phyloP scores from a whole-genome alignment of 805 yeast genomes.

The Maudiozyma bulderi region DNA sequence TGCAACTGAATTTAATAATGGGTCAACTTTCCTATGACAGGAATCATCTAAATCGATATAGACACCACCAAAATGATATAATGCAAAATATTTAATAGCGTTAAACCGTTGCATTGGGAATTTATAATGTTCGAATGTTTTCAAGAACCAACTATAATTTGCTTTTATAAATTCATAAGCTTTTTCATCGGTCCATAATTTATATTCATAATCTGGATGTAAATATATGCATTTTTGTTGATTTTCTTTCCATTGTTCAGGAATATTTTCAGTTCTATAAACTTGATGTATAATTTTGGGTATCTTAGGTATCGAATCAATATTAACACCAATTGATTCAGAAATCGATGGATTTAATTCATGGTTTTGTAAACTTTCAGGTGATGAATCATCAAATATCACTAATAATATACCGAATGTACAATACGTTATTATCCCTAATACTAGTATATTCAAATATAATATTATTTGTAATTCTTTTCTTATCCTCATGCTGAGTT shows the following conservation, averaged over 20 bases:
- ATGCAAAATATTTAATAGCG: constrained; percentile 77
- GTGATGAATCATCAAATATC: constrained; percentile 59
- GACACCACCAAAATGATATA: constrained; percentile 79
- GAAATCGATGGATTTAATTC: constrained; percentile 45
- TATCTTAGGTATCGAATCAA: constrained; percentile 36
- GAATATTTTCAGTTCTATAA: constrained; percentile 68
- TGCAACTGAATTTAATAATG: constrained; percentile 71
- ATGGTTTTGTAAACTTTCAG: constrained; percentile 50
- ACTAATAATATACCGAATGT: constrained; percentile 66
- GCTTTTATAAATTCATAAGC: constrained; percentile 68
- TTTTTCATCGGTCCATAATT: constrained; percentile 83
- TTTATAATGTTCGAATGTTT: constrained; percentile 65
- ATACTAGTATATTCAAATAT: constrained; percentile 47
- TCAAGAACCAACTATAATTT: constrained; percentile 78
- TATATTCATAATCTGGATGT: constrained; percentile 83
- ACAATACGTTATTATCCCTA: constrained; percentile 47
- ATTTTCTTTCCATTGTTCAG: constrained; percentile 72
- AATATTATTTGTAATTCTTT: constrained; percentile 55
- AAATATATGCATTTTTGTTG: constrained; percentile 66
- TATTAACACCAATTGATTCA: constrained; percentile 13
- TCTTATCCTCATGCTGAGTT: constrained; percentile 33
- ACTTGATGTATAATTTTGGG: constrained; percentile 94
- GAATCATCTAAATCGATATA: constrained; percentile 89
- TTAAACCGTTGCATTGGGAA: constrained; percentile 87
- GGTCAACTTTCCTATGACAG: constrained; percentile 69